A percentile compares a stretch with the other conserved stretches of the same genome.
phyloP scores from a whole-genome alignment of 2,329 filamentous ascomycete species.

The Epichloe festucae region DNA sequence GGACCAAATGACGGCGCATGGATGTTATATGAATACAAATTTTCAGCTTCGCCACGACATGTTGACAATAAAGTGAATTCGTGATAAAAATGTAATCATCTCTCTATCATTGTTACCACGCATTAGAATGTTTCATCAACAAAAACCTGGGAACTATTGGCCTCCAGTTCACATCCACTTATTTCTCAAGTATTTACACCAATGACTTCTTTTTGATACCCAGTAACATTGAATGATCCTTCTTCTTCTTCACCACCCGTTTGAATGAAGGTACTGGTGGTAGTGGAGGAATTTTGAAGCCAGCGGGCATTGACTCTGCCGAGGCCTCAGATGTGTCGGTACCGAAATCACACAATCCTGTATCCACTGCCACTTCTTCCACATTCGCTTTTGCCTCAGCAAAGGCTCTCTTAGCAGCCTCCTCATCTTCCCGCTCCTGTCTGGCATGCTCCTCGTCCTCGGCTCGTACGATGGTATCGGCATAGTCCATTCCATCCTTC shows the following conservation, averaged over 20 bases:
- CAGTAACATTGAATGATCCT: conserved; percentile 58
- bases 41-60: not conserved
- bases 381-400: conserved; percentile 43
- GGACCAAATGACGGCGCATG: not conserved
- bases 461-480: conserved; percentile 37
- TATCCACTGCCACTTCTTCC: conserved; percentile 23
- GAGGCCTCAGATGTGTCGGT: conserved; percentile 9
- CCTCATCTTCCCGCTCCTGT: conserved; percentile 71
- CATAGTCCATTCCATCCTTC: conserved; percentile 51
- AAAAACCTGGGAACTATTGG: too few relatives aligned
- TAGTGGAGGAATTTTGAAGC: conserved; percentile 7
- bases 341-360: not conserved
- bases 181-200: conserved; percentile 22
- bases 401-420: conserved; percentile 70
- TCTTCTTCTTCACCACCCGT: conserved; percentile 74
- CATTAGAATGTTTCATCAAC: too few relatives aligned
- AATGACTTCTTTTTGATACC: conserved; percentile 79
- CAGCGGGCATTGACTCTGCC: conserved; percentile 14
- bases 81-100: too few relatives aligned
- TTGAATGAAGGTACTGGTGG: conserved; percentile 49
- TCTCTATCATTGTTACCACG: too few relatives aligned
- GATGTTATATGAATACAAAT: not conserved
- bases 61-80: too few relatives aligned
- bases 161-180: too few relatives aligned
- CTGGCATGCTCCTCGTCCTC: conserved; percentile 47